A percentile compares a stretch with the other conserved stretches of the same genome.
Evolutionary conservation across 2,329 filamentous ascomycete species (phyloP).

Genomic region (Fusarium illudens): DNA sequence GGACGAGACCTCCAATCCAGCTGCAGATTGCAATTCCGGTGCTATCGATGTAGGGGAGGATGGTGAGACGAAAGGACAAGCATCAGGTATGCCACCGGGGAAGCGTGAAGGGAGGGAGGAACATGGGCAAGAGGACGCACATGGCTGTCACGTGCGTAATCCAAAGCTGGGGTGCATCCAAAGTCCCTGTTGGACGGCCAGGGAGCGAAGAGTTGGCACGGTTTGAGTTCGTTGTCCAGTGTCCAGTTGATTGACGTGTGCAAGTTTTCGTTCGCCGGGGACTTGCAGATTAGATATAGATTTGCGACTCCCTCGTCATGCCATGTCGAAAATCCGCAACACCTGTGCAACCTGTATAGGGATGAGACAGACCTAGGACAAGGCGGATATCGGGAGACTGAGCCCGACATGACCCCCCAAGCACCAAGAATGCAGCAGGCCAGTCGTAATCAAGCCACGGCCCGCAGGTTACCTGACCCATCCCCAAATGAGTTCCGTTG

Average conservation of each 20-base stretch:
- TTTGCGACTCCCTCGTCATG: background rate
- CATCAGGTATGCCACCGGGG: background rate
- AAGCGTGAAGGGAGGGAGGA: constrained; percentile 5
- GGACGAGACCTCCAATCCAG: background rate
- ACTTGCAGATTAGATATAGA: background rate
- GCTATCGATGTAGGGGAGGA: background rate
- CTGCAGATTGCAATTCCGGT: constrained; percentile 15
- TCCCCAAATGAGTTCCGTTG: background rate
- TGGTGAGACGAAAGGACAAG: background rate
- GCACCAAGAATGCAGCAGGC: background rate
- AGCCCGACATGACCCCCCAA: background rate
- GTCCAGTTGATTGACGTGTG: background rate
- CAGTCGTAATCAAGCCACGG: constrained; percentile 9
- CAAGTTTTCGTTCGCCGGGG: background rate
- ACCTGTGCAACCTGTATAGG: background rate
- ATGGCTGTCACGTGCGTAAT: background rate
- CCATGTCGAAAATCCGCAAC: background rate
- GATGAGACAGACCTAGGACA: constrained; percentile 14
- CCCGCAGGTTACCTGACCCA: background rate
- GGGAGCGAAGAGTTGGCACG: background rate
- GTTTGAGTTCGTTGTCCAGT: background rate
- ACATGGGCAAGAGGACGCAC: background rate
- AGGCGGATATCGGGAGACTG: background rate
- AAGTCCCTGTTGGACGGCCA: background rate
- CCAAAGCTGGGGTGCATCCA: background rate